Conservation (phyloP, 805 yeast species). For the Ogataea nonfermentans region DNA sequence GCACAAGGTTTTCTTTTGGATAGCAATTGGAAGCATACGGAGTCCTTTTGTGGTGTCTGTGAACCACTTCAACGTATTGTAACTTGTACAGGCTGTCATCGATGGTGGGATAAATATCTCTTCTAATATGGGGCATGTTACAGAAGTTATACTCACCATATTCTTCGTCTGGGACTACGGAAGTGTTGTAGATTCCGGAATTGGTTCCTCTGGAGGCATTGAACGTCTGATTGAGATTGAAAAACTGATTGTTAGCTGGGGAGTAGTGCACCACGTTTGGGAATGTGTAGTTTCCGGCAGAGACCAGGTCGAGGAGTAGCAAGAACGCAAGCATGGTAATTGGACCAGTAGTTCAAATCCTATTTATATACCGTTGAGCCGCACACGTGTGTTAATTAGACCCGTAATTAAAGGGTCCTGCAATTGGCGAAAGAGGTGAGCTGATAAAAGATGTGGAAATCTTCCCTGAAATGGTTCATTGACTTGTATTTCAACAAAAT, state of each 20-base stretch:
- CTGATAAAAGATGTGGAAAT: no score
- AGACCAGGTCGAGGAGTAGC: neutral
- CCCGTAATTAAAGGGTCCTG: no score
- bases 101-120: constrained; percentile 29
- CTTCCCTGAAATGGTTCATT: no score
- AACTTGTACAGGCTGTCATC: constrained; percentile 28
- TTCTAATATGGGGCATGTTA: constrained; percentile 44
- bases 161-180: constrained; percentile 23
- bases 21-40: constrained; percentile 37
- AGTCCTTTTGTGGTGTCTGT: constrained; percentile 45
- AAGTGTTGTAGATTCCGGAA: constrained; percentile 28
- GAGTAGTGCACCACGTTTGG: constrained; percentile 19
- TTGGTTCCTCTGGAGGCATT: constrained; percentile 27
- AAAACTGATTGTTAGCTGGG: constrained; percentile 15
- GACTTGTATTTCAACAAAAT: no score
- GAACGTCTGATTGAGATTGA: constrained; percentile 24
- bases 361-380: no score
- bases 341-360: no score
- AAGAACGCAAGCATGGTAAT: no score
- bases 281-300: constrained; percentile 1
- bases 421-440: no score
- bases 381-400: no score
- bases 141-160: constrained; percentile 43
- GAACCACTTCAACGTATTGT: constrained; percentile 40
- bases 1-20: constrained; percentile 32